Evolutionary conservation across 2,329 filamentous ascomycete genomes (phyloP).

Genomic region (Periglandula ipomoeae): DNA sequence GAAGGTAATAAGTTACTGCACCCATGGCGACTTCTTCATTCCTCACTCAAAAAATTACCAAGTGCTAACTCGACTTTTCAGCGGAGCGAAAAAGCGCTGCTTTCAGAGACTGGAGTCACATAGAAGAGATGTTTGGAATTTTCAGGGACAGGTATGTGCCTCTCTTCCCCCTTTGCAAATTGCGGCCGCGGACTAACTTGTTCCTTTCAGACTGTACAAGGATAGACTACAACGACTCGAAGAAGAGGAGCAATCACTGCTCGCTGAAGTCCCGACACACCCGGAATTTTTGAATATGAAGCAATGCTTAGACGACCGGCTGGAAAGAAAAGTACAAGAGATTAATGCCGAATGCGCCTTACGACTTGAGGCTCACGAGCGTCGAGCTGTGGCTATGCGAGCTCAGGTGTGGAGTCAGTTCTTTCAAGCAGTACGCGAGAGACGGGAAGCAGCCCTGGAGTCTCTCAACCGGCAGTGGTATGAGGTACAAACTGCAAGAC

Average conservation of each 20-base stretch:
- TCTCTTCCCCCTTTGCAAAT: background rate
- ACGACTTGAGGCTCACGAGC: constrained; percentile 63
- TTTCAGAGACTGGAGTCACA: constrained; percentile 66
- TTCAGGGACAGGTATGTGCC: constrained; percentile 65
- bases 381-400: constrained; percentile 69
- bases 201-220: constrained; percentile 63
- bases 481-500: constrained; percentile 81
- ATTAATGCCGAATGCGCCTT: constrained; percentile 67
- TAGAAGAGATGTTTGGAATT: constrained; percentile 82
- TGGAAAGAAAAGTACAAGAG: constrained; percentile 69
- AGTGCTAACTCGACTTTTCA: constrained; percentile 26
- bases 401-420: constrained; percentile 85
- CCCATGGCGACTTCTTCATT: background rate
- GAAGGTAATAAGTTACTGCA: constrained; percentile 39
- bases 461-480: constrained; percentile 84
- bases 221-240: constrained; percentile 80
- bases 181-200: background rate
- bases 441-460: constrained; percentile 71
- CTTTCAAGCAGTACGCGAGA: constrained; percentile 76
- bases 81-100: constrained; percentile 72
- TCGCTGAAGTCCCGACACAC: constrained; percentile 60
- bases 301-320: constrained; percentile 72
- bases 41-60: background rate
- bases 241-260: constrained; percentile 53
- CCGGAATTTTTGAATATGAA: constrained; percentile 88